Conservation (phyloP, 768 basidiomycete species). For the Tephrocybe sp. region DNA sequence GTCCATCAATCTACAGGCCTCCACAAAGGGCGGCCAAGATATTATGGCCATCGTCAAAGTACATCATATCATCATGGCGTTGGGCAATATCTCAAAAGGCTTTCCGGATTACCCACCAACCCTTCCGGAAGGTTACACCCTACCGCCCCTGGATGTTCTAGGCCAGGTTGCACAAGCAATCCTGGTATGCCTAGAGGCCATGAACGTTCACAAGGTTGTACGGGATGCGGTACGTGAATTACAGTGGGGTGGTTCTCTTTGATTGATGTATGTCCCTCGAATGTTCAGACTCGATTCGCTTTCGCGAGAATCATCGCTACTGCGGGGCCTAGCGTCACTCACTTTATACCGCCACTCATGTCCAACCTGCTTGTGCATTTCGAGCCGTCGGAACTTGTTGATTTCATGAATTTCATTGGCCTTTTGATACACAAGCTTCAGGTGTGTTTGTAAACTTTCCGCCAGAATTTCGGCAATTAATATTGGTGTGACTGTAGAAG, state of each 20-base stretch:
- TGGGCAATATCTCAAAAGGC: constrained; percentile 93
- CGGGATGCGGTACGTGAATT: constrained; percentile 83
- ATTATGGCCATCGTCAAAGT: constrained; percentile 79
- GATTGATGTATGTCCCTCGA: constrained; percentile 9
- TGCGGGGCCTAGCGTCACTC: constrained; percentile 81
- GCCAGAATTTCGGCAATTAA: constrained; percentile 3
- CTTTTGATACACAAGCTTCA: constrained; percentile 88
- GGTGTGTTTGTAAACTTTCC: constrained; percentile 38
- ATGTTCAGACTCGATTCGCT: constrained; percentile 77
- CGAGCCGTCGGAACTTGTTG: constrained; percentile 87
- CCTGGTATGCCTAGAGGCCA: constrained; percentile 79
- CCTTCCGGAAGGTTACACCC: constrained; percentile 60
- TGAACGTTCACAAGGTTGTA: constrained; percentile 84
- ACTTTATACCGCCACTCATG: constrained; percentile 88
- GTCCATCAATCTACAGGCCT: constrained; percentile 52
- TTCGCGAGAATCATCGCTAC: constrained; percentile 86
- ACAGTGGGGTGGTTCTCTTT: not conserved
- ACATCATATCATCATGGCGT: constrained; percentile 91
- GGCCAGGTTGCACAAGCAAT: constrained; percentile 83
- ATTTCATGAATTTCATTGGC: constrained; percentile 95
- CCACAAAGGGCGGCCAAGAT: constrained; percentile 58
- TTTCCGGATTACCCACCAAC: constrained; percentile 88
- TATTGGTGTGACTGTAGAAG: constrained; percentile 45
- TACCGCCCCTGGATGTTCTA: constrained; percentile 78
- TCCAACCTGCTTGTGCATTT: constrained; percentile 87